Evolutionary conservation across 1,284 basidiomycete genomes (phyloP).

Genomic region (Boletus smithii): DNA sequence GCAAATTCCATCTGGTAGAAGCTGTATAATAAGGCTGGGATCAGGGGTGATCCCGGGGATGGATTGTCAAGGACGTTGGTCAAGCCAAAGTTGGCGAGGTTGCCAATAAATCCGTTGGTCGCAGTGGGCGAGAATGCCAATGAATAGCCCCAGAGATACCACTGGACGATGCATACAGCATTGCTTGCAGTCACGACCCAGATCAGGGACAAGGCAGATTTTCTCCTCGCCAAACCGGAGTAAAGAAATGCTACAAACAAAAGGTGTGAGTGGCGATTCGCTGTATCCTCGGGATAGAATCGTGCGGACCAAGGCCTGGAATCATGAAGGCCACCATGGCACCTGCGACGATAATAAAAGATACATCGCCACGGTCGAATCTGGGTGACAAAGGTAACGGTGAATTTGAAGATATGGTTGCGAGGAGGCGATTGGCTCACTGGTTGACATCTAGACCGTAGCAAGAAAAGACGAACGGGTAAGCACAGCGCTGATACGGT

Average conservation of each 20-base stretch:
- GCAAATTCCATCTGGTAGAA: constrained; percentile 91
- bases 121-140: constrained; percentile 78
- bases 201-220: constrained; percentile 65
- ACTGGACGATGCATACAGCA: constrained; percentile 84
- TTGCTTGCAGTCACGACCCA: constrained; percentile 71
- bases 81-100: constrained; percentile 70
- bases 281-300: constrained; percentile 12
- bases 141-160: constrained; percentile 86
- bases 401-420: constrained; percentile 5
- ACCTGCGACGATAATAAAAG: constrained; percentile 75
- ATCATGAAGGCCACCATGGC: constrained; percentile 83
- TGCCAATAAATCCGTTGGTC: constrained; percentile 76
- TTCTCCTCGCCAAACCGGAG: constrained; percentile 79
- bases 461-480: constrained; percentile 7
- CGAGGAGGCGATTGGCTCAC: constrained; percentile 19
- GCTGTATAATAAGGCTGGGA: constrained; percentile 74
- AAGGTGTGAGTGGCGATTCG: constrained; percentile 5
- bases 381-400: constrained; percentile 25
- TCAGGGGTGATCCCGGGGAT: constrained; percentile 70
- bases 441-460: constrained; percentile 21
- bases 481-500: constrained; percentile 8
- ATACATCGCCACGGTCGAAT: constrained; percentile 70
- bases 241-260: constrained; percentile 70
- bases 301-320: constrained; percentile 58
- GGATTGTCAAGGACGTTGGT: constrained; percentile 72